These are phyloP conservation scores for Colletotrichum shisoi DNA, from an alignment of 2,329 filamentous ascomycete species.

Conservation along the genomic window DNA sequence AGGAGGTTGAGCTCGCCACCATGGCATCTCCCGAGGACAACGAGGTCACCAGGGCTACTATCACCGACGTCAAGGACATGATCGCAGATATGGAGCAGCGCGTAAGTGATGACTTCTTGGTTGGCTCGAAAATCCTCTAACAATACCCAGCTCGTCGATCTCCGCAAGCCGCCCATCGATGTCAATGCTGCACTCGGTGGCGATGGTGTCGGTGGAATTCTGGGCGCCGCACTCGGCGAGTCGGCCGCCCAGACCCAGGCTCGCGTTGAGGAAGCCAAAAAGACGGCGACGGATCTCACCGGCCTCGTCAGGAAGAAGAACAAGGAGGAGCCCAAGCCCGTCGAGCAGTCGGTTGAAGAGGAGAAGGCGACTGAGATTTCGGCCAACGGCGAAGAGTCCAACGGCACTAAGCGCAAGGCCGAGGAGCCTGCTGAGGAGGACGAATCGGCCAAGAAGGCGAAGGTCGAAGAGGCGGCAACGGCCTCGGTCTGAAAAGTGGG, in stretches of 20 bases:
- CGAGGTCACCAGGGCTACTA: conserved; percentile 67
- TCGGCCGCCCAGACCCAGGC: conserved; percentile 67
- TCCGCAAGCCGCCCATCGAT: conserved; percentile 69
- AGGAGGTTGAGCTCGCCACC: conserved; percentile 71
- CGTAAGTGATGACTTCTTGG: conserved; percentile 53
- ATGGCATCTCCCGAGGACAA: conserved; percentile 72
- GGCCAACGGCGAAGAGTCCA: conserved; percentile 45
- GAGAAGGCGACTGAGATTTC: conserved; percentile 43
- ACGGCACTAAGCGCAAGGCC: conserved; percentile 65
- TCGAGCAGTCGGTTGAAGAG: conserved; percentile 40
- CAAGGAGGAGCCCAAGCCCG: conserved; percentile 48
- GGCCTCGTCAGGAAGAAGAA: conserved; percentile 78
- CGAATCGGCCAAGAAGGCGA: conserved; percentile 47
- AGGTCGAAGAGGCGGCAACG: conserved; percentile 45
- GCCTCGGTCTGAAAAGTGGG: conserved; percentile 38
- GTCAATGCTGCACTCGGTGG: conserved; percentile 64
- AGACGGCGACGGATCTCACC: conserved; percentile 75
- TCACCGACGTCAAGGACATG: conserved; percentile 79
- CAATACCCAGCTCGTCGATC: conserved; percentile 67
- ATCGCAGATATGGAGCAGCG: conserved; percentile 80
- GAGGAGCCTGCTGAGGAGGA: conserved; percentile 50
- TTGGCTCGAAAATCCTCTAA: neutral
- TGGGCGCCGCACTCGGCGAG: conserved; percentile 70
- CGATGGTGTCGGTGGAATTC: conserved; percentile 64
- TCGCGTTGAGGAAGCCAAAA: conserved; percentile 75